These are phyloP conservation scores for Penicillium atrosanguineum DNA, from an alignment of 495 filamentous ascomycete genomes.

Conservation along the genomic window DNA sequence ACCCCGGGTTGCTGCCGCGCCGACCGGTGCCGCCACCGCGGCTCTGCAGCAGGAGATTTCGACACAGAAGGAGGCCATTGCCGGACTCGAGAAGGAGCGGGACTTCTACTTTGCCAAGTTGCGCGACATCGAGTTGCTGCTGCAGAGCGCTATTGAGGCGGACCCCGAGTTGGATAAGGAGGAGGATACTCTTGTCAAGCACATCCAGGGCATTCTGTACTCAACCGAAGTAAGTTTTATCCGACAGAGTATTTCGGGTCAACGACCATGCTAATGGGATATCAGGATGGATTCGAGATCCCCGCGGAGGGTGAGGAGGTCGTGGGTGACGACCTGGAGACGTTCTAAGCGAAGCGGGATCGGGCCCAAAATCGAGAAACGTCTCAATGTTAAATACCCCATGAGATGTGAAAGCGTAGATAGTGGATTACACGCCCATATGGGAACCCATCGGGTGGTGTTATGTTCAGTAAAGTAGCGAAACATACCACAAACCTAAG, in stretches of 20 bases:
- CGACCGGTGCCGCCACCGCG: slow-evolving; percentile 56
- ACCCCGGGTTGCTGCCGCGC: slow-evolving; percentile 41
- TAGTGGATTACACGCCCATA: slow-evolving; percentile 15
- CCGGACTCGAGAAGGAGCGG: slow-evolving; percentile 86
- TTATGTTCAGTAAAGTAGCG: not conserved
- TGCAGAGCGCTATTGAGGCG: slow-evolving; percentile 87
- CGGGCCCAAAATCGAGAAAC: slow-evolving; percentile 1
- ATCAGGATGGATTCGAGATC: slow-evolving; percentile 55
- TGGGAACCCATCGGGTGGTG: not conserved
- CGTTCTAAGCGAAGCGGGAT: slow-evolving; percentile 37
- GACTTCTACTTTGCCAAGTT: slow-evolving; percentile 99
- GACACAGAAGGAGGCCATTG: slow-evolving; percentile 79
- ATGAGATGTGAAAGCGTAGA: slow-evolving; percentile 20
- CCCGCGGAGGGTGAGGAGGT: slow-evolving; percentile 37
- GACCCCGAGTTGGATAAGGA: slow-evolving; percentile 90
- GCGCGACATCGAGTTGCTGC: slow-evolving; percentile 89
- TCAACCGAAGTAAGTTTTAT: slow-evolving; percentile 73
- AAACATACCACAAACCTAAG: too few species aligned
- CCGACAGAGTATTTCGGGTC: not conserved
- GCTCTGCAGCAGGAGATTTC: slow-evolving; percentile 78
- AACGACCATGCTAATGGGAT: not conserved
- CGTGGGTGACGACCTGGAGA: slow-evolving; percentile 47
- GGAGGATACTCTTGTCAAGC: slow-evolving; percentile 84
- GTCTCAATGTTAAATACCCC: slow-evolving; percentile 28
- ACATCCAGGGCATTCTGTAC: slow-evolving; percentile 95